Base-by-base conservation (phyloP, 2,329 filamentous ascomycete species). In the Sclerotinia minor region DNA sequence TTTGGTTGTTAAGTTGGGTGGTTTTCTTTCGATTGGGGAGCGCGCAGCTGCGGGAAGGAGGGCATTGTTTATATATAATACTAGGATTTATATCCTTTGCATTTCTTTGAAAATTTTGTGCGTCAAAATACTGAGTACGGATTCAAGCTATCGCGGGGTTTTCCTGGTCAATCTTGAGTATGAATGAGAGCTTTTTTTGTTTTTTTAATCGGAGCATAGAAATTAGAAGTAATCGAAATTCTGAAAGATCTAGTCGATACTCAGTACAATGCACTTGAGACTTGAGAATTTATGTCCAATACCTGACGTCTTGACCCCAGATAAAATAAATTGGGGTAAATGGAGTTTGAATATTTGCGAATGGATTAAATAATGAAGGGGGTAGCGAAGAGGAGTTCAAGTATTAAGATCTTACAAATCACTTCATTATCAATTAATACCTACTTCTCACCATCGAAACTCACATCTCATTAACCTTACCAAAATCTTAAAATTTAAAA, bases 251-350 rank as follows among this genome's bases (percentile, higher is more conserved):
- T 38, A 1, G 8, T 1, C 11, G 7, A 19, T 9, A 1, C 13
- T 5, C 26, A 1, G 2, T 15, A 11, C 5, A 7, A 17, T 19
- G 4, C n/a, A n/a, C n/a, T n/a, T n/a, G n/a, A n/a, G n/a, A 6
- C 3, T 7, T 32, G 32, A 5, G 7, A 5, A 35, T 1, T 24
- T 17, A 19, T 8, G 2, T 6, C 17, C 24, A 38, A 57, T 17
- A 24, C 17, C 21, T 41, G 1, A 19, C 7, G 5, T 41, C 32
- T 5, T 21, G 38, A 9, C 29, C 29, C 24, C 2, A 38, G 11
- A 3, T 38, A 1, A 8, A 4, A 38, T 38, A 4, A 15, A 38
- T 38, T 15, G 13, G 38, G 38, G 1, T 38, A 38, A 38, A 38
- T 38, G 38, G 38, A 38, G 38, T 38, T 2, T 38, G 2, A 13